These are phyloP conservation scores for Glutinoglossum americanum DNA, from an alignment of 495 filamentous ascomycete species.

Conservation along the genomic window DNA sequence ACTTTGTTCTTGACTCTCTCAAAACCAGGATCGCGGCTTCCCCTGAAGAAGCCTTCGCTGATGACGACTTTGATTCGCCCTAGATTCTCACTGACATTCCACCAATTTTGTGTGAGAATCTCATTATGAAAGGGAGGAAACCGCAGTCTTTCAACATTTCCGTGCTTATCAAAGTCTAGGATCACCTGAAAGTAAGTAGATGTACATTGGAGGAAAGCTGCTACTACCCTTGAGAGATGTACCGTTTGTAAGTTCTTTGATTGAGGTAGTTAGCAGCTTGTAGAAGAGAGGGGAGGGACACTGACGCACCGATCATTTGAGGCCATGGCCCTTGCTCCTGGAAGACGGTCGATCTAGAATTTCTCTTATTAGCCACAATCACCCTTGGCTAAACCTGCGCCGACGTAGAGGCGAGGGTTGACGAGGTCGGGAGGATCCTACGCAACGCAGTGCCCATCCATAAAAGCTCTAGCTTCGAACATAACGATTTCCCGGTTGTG, in stretches of 20 bases:
- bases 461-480: slow-evolving; percentile 44
- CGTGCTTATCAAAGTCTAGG: slow-evolving; percentile 35
- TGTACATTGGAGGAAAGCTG: neutral
- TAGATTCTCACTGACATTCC: slow-evolving; percentile 46
- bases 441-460: slow-evolving; percentile 49
- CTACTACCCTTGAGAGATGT: neutral
- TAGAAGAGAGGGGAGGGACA: slow-evolving; percentile 7
- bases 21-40: slow-evolving; percentile 29
- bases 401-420: too few species aligned
- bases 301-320: slow-evolving; percentile 27
- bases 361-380: neutral
- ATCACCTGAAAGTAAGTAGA: neutral
- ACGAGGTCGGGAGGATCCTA: slow-evolving; percentile 20
- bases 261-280: neutral
- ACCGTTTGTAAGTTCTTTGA: neutral
- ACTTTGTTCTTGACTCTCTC: slow-evolving; percentile 54
- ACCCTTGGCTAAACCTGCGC: neutral
- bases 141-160: slow-evolving; percentile 37
- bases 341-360: slow-evolving; percentile 30
- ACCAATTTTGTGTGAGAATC: slow-evolving; percentile 45
- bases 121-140: slow-evolving; percentile 59
- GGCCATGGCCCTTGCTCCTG: slow-evolving; percentile 37
- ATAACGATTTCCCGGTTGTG: slow-evolving; percentile 28
- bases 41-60: slow-evolving; percentile 42
- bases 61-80: slow-evolving; percentile 64